phyloP scores from a whole-genome alignment of 2,329 filamentous ascomycete species.

The Cytospora paraplurivora region DNA sequence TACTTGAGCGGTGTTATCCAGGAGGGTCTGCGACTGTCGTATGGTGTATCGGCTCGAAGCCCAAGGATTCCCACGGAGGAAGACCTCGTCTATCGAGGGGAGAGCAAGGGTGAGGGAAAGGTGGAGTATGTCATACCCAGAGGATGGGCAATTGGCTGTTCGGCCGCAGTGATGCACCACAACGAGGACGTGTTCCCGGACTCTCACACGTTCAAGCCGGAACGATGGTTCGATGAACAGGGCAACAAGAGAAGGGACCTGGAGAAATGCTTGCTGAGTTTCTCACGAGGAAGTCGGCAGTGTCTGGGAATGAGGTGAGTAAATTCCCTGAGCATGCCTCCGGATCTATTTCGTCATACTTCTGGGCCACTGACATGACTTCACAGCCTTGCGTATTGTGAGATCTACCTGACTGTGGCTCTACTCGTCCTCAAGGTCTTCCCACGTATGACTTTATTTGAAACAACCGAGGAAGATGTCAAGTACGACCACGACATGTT shows the following conservation, averaged over 20 bases:
- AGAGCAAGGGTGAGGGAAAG: neutral
- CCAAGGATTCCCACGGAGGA: conserved; percentile 2
- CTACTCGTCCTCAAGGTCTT: conserved; percentile 25
- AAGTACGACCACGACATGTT: conserved; percentile 28
- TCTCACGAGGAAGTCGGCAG: conserved; percentile 32
- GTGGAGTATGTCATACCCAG: conserved; percentile 26
- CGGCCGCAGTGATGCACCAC: conserved; percentile 29
- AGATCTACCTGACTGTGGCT: conserved; percentile 29
- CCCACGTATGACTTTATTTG: conserved; percentile 25
- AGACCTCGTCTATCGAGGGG: conserved; percentile 11
- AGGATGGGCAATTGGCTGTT: conserved; percentile 32
- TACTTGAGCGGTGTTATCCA: conserved; percentile 6
- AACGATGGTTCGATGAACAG: conserved; percentile 32
- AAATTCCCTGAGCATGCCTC: neutral
- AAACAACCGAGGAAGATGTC: conserved; percentile 29
- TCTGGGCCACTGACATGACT: neutral
- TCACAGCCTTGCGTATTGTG: conserved; percentile 26
- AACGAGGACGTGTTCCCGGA: conserved; percentile 32
- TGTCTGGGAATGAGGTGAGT: conserved; percentile 35
- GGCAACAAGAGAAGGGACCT: conserved; percentile 17
- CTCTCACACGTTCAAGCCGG: conserved; percentile 31
- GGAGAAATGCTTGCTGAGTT: conserved; percentile 30
- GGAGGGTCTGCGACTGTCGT: conserved; percentile 10
- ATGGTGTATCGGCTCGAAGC: conserved; percentile 5
- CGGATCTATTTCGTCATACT: neutral